Conservation (phyloP, 2,329 filamentous ascomycete species). For the Fusarium keratoplasticum region DNA sequence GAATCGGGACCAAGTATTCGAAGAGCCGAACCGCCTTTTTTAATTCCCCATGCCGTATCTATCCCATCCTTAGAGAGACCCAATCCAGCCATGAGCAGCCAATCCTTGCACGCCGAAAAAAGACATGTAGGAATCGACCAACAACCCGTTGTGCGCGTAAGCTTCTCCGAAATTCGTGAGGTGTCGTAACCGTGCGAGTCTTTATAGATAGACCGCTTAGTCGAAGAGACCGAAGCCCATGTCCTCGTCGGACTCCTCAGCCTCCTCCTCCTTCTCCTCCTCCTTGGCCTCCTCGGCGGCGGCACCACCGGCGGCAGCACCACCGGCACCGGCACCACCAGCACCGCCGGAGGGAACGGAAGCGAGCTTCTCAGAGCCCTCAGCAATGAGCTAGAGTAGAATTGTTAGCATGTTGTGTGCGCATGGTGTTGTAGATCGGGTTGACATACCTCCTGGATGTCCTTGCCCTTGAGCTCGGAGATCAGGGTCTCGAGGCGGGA, state of each 20-base stretch:
- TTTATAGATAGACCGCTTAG: slow-evolving; percentile 60
- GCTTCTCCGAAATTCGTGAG: slow-evolving; percentile 50
- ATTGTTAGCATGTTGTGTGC: slow-evolving; percentile 31
- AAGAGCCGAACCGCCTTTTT: slow-evolving; percentile 46
- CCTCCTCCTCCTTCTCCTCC: slow-evolving; percentile 81
- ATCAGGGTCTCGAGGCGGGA: slow-evolving; percentile 90
- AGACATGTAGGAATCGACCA: slow-evolving; percentile 48
- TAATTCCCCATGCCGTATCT: slow-evolving; percentile 46
- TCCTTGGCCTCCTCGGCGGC: slow-evolving; percentile 78
- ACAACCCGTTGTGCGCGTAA: slow-evolving; percentile 43
- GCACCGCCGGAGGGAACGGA: slow-evolving; percentile 94
- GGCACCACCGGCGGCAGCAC: slow-evolving; percentile 75
- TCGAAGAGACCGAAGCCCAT: slow-evolving; percentile 84
- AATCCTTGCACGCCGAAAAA: slow-evolving; percentile 46
- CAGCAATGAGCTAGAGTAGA: slow-evolving; percentile 80
- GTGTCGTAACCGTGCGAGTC: slow-evolving; percentile 46
- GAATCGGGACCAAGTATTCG: not conserved
- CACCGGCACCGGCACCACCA: slow-evolving; percentile 76
- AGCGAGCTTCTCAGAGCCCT: slow-evolving; percentile 93
- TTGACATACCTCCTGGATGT: slow-evolving; percentile 85
- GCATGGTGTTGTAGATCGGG: not conserved
- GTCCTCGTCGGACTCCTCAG: slow-evolving; percentile 75
- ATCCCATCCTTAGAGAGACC: slow-evolving; percentile 45
- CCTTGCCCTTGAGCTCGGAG: slow-evolving; percentile 90
- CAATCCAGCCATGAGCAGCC: slow-evolving; percentile 47